phyloP scores from a whole-genome alignment of 176 grass and related monocot genomes.

The Oryza glaberrima region DNA sequence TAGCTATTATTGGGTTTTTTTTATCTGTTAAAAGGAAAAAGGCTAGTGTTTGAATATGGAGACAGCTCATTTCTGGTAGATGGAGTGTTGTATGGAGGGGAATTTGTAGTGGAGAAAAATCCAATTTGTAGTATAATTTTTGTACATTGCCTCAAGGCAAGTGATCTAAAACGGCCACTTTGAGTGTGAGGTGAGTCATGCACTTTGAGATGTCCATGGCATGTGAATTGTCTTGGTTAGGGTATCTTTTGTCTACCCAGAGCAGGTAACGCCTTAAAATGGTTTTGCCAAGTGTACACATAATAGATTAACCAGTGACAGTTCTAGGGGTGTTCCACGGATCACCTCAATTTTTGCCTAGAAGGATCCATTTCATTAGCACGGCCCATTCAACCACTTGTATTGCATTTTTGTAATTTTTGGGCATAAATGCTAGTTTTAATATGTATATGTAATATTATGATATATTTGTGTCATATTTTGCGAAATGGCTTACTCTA shows the following conservation, averaged over 20 bases:
- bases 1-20: neutral
- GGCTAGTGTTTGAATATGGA: neutral
- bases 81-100: neutral
- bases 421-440: too few relatives aligned
- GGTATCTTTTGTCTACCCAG: neutral
- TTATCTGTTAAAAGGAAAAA: neutral
- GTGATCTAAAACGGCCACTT: neutral
- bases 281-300: neutral
- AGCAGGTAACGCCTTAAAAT: neutral
- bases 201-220: neutral
- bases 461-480: too few relatives aligned
- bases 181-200: neutral
- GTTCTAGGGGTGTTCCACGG: too few relatives aligned
- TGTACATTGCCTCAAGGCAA: neutral
- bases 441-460: too few relatives aligned
- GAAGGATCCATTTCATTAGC: too few relatives aligned
- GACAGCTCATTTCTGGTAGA: neutral
- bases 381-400: too few relatives aligned
- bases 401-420: too few relatives aligned
- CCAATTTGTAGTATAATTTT: neutral
- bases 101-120: neutral
- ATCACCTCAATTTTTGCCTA: too few relatives aligned
- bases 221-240: constrained; percentile 3
- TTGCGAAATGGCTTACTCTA: too few relatives aligned
- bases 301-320: too few relatives aligned